Evolutionary conservation across 2,329 filamentous ascomycete genomes (phyloP), one percentile per base, ranked within the genome.

Genomic region (Penicillium sp.): DNA sequence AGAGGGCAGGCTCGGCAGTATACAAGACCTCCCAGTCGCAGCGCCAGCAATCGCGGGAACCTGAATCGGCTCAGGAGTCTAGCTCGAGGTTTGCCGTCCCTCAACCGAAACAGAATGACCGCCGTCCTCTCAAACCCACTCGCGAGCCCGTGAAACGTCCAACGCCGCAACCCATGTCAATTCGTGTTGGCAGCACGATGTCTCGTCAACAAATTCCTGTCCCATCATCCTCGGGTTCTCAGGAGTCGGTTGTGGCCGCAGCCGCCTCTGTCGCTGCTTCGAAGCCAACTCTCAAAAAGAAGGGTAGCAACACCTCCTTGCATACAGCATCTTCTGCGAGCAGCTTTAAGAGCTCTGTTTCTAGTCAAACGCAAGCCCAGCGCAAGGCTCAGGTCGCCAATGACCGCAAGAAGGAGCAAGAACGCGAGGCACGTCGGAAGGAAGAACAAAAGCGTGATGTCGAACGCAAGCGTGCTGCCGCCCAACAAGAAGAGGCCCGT

Each of bases 361-460:
- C 82, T n/a, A 71, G 69, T 29, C 76, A 74, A 17, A 75, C 78
- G 1, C 81, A 83, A n/a, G 75, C 78, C 2, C 81, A 83, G 45
- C 79, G 83, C 0, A 87, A 85, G 64, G 84, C 86, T 2, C 73
- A 90, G 21, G 82, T 90, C 47, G 76, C 85, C 42, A 87, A 85
- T 2, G 85, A 87, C 34, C 84, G 83, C 62, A 90, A 89, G 68
- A 91, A 85, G 64, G 88, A 95, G 65, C 84, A 81, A 64, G 89
- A 45, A 24, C 43, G 43, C 15, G 43, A 95, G 60, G 88, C 94
- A 64, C 83, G 89, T 61, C 81, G 84, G 43, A 91, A 88, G 62
- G 83, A 84, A 8, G 87, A 94, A 19, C 83, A 85, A 33, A 95
- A 94, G 69, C 79, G 83, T 15, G 87, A 94, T 60, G 73, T 86